A percentile compares a stretch with the other conserved stretches of the same genome.
These are phyloP conservation scores for Boletus rex-veris DNA, from an alignment of 768 basidiomycete species.

Conservation along the genomic window DNA sequence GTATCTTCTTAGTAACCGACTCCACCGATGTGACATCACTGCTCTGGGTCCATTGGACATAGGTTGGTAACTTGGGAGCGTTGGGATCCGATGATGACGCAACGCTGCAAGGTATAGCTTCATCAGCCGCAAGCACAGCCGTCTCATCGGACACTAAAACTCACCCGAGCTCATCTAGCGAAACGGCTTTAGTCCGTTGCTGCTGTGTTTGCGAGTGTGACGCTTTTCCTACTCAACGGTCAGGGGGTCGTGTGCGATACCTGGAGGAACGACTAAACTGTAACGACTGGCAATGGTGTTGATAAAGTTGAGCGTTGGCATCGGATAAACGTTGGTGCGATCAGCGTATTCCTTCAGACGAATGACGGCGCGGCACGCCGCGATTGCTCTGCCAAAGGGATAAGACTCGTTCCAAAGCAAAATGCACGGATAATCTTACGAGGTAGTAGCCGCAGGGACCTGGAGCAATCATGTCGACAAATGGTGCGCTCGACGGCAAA, in stretches of 20 bases:
- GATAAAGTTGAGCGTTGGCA: conserved; percentile 24
- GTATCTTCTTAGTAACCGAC: conserved; percentile 2
- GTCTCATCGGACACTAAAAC: not conserved
- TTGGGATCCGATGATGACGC: conserved; percentile 7
- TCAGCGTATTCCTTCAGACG: conserved; percentile 55
- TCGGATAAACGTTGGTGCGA: conserved; percentile 10
- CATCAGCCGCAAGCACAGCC: not conserved
- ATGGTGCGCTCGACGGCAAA: not conserved
- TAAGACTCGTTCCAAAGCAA: not conserved
- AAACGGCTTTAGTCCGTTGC: conserved; percentile 8
- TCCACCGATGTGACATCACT: conserved; percentile 1
- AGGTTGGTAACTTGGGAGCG: conserved; percentile 16
- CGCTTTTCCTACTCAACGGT: conserved; percentile 13
- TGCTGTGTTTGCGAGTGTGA: conserved; percentile 6
- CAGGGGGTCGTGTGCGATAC: not conserved
- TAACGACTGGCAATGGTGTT: conserved; percentile 18
- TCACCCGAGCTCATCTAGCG: conserved; percentile 21
- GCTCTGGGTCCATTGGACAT: conserved; percentile 11
- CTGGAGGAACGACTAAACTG: conserved; percentile 4
- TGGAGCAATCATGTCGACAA: conserved; percentile 8
- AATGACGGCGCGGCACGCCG: conserved; percentile 66
- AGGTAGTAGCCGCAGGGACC: conserved; percentile 66
- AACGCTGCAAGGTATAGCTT: conserved; percentile 3
- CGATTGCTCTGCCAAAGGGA: conserved; percentile 26
- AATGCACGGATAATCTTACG: conserved; percentile 38